A percentile compares a stretch with the other conserved stretches of the same genome.
Conservation (phyloP, 495 filamentous ascomycete genomes). For the Tuber brumale region DNA sequence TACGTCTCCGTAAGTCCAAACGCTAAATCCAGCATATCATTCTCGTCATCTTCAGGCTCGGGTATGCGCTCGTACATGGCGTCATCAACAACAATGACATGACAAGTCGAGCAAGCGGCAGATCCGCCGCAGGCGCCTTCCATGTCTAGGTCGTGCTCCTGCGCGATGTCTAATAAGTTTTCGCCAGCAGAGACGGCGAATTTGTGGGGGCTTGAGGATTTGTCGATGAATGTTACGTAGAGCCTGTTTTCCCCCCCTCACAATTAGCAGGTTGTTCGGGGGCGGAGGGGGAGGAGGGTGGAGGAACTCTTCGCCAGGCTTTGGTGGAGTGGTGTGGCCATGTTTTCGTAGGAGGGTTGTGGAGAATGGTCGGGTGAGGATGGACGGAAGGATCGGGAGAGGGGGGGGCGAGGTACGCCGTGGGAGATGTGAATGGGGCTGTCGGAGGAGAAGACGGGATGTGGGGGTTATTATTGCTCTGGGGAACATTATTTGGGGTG, state of each 20-base stretch:
- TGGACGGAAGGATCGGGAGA: not conserved
- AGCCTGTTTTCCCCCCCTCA: constrained; percentile 51
- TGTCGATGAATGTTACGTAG: constrained; percentile 87
- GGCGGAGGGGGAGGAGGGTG: not conserved
- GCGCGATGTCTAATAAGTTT: constrained; percentile 89
- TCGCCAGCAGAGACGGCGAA: constrained; percentile 78
- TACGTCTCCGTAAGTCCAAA: constrained; percentile 89
- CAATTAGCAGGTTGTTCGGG: constrained; percentile 12
- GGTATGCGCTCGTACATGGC: constrained; percentile 84
- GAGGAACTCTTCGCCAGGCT: constrained; percentile 87
- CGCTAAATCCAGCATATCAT: constrained; percentile 96
- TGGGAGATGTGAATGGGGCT: not conserved
- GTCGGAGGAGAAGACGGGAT: not conserved
- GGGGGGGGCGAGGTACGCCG: not conserved
- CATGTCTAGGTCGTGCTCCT: constrained; percentile 94
- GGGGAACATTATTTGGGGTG: not conserved
- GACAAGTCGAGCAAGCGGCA: constrained; percentile 95
- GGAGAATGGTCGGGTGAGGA: constrained; percentile 56
- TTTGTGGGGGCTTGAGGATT: constrained; percentile 68
- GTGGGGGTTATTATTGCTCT: not conserved
- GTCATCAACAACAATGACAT: constrained; percentile 81
- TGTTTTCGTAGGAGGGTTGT: constrained; percentile 56
- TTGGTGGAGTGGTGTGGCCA: constrained; percentile 74
- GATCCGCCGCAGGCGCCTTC: constrained; percentile 94
- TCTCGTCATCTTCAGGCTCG: constrained; percentile 94